Evolutionary conservation across 805 yeast species (phyloP).

Genomic region (Schizosaccharomyces cryophilus): DNA sequence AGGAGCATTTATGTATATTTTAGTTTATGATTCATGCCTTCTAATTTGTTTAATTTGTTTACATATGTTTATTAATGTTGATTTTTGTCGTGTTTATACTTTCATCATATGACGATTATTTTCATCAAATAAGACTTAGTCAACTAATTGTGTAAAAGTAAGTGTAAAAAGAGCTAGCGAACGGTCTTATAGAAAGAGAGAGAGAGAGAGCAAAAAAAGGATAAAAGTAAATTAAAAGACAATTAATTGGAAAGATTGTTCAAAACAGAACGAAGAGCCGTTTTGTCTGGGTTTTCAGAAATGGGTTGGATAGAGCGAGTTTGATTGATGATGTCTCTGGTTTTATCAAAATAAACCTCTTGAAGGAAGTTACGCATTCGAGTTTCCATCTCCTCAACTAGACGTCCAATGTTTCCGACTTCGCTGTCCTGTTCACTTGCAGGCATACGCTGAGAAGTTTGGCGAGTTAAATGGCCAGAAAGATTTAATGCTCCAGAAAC

Average conservation of each 20-base stretch:
- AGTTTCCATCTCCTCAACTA: constrained; percentile 72
- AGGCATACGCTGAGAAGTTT: constrained; percentile 12
- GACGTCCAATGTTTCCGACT: constrained; percentile 58
- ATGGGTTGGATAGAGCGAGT: constrained; percentile 23
- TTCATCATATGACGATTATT: too few species aligned
- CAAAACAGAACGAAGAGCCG: not conserved
- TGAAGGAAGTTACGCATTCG: constrained; percentile 68
- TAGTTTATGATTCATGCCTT: too few species aligned
- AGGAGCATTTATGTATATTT: too few species aligned
- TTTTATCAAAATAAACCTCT: constrained; percentile 86
- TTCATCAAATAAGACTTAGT: too few species aligned
- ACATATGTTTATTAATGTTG: too few species aligned
- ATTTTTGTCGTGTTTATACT: too few species aligned
- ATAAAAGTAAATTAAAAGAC: not conserved
- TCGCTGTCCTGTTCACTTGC: constrained; percentile 15
- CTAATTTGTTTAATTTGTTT: too few species aligned
- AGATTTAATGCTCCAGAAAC: constrained; percentile 22
- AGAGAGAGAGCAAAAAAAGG: not conserved
- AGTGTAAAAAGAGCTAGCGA: too few species aligned
- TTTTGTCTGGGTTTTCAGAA: constrained; percentile 16
- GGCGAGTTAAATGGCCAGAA: constrained; percentile 72
- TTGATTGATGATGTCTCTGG: constrained; percentile 64
- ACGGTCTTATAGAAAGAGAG: not conserved
- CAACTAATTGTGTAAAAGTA: too few species aligned
- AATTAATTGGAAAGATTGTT: not conserved